Base-by-base conservation (phyloP, 2,329 filamentous ascomycete species). In the Monosporascus sp. region DNA sequence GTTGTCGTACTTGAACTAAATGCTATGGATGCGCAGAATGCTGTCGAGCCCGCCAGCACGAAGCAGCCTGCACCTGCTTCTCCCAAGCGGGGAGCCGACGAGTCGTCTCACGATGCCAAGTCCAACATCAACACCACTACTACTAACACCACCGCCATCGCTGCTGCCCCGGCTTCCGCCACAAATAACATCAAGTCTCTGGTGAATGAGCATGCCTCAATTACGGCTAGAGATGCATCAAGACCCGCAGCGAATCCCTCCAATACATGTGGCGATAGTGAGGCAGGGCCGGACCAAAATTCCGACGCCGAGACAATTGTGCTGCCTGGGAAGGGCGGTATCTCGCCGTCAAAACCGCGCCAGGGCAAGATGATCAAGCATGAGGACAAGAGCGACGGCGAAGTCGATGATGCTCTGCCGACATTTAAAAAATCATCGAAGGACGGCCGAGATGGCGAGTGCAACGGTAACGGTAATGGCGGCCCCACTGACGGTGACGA, bases 261-360 rank as follows among this genome's bases (percentile, higher is more conserved):
- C 11, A 64, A 63, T 49, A 63, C 70, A 20, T 64, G 69, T 49
- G 74, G 79, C 52, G 74, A 76, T 45, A 46, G 25, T 22, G 72
- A 75, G 55, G 68, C 62, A 51, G 68, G 66, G 22, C 72, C 72
- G 53, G 84, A 85, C 54, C 83, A 78, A 63, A 83, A 86, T 61
- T 89, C 85, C 1, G 85, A 89, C 64, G 85, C 85, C 48, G 85
- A 89, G 70, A 89, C 85, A 15, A 86, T 88, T 56, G 84, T 89
- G 37, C 68, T 88, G 36, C 78, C 83, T 11, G 82, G 82, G 27
- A 86, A 85, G 64, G 80, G 86, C 65, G 82, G 81, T 39, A 74
- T 82, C 62, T 86, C 83, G 24, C 83, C 82, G 1, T 81, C 82
- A 54, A 86, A 86, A 68, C 74, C 75, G 54, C 78, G 82, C 54